phyloP scores from a whole-genome alignment of 1,284 basidiomycete species.

The Amylostereum areolatum region DNA sequence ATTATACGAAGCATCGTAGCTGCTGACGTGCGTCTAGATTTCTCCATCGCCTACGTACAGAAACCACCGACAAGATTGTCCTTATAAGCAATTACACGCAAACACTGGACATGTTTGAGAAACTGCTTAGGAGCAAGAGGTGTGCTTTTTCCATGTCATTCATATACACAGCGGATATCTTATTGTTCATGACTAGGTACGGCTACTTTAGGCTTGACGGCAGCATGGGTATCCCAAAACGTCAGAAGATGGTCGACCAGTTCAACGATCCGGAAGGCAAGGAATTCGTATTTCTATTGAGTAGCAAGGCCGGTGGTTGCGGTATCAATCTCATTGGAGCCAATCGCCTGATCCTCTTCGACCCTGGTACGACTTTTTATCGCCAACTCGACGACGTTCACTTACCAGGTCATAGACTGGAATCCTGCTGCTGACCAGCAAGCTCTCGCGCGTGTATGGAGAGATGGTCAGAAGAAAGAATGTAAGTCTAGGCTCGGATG shows the following conservation, averaged over 20 bases:
- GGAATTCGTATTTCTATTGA: constrained; percentile 94
- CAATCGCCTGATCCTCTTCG: constrained; percentile 92
- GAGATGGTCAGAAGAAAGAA: constrained; percentile 99
- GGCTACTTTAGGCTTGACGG: constrained; percentile 92
- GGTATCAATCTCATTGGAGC: constrained; percentile 98
- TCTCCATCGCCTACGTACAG: constrained; percentile 73
- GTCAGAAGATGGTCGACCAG: constrained; percentile 94
- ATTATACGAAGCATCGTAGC: neutral
- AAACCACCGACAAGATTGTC: constrained; percentile 96
- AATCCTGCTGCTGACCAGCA: constrained; percentile 99
- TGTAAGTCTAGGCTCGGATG: constrained; percentile 46
- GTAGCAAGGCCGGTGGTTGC: constrained; percentile 96
- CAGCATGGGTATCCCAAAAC: constrained; percentile 89
- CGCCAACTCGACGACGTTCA: neutral
- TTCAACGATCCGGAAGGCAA: constrained; percentile 96
- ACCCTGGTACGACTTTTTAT: constrained; percentile 62
- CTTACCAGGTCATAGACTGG: constrained; percentile 57
- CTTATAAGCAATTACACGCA: constrained; percentile 98
- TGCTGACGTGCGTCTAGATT: constrained; percentile 48
- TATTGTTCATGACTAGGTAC: constrained; percentile 51
- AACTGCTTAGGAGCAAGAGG: constrained; percentile 80
- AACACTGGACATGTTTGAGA: constrained; percentile 93
- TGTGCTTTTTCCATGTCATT: constrained; percentile 25
- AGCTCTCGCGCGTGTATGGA: constrained; percentile 97
- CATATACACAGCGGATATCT: neutral